Conservation (phyloP, 2,329 filamentous ascomycete species). For the Cercospora zeina region DNA sequence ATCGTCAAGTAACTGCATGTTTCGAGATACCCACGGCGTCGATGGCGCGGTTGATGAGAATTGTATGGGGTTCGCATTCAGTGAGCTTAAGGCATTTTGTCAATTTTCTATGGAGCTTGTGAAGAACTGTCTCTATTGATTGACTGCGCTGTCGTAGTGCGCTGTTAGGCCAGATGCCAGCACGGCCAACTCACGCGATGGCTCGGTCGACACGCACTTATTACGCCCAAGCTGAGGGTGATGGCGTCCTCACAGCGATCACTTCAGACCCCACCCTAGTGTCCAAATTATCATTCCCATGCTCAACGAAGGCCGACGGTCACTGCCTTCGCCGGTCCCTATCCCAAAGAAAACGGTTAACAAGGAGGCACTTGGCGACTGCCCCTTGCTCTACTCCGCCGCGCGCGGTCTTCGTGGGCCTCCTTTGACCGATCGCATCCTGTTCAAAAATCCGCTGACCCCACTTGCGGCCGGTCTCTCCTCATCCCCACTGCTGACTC, state of each 20-base stretch:
- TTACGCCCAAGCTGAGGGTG: background rate
- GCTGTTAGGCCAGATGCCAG: slow-evolving; percentile 13
- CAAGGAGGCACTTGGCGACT: background rate
- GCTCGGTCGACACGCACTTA: background rate
- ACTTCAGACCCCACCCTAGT: background rate
- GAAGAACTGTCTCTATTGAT: slow-evolving; percentile 9
- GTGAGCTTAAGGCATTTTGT: background rate
- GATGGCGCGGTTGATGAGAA: background rate
- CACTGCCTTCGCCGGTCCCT: background rate
- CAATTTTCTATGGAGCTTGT: slow-evolving; percentile 8
- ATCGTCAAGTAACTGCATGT: background rate
- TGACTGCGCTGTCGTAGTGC: background rate
- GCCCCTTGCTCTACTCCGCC: background rate
- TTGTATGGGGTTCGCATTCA: background rate
- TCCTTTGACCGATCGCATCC: slow-evolving; percentile 81
- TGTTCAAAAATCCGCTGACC: slow-evolving; percentile 63
- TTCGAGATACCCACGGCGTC: slow-evolving; percentile 10
- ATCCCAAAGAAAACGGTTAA: background rate
- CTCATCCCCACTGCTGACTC: slow-evolving; percentile 46
- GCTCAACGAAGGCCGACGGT: background rate
- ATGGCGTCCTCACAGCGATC: background rate
- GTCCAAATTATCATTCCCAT: background rate
- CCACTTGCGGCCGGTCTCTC: slow-evolving; percentile 41
- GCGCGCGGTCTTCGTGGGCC: slow-evolving; percentile 52
- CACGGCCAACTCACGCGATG: background rate